These are phyloP conservation scores for Fagopyrum tataricum DNA, from an alignment of 148 eudicot species.

Conservation along the genomic window DNA sequence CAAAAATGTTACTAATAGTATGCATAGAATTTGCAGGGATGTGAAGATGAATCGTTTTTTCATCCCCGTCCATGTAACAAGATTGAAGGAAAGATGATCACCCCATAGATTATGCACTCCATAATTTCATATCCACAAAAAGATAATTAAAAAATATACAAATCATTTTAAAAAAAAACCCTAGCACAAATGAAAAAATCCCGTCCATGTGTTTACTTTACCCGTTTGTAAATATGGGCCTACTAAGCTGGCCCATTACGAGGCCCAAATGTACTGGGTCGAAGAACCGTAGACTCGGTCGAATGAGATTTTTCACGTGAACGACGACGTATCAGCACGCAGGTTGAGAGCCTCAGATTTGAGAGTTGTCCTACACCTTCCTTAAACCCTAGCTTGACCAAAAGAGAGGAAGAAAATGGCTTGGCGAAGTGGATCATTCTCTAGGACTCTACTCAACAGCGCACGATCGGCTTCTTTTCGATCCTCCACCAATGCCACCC, in stretches of 20 bases:
- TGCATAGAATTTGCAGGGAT: no score
- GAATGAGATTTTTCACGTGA: not conserved
- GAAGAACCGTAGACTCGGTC: not conserved
- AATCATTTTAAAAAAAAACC: no score
- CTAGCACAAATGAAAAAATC: no score
- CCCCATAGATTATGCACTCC: no score
- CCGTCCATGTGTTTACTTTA: not conserved
- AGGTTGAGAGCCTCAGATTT: not conserved
- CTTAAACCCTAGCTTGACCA: slow-evolving; percentile 11
- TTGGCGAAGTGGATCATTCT: slow-evolving; percentile 32
- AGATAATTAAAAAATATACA: no score
- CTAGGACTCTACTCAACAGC: slow-evolving; percentile 32
- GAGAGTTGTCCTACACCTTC: not conserved
- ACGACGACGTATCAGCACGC: not conserved
- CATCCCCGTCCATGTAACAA: no score
- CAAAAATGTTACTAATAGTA: no score
- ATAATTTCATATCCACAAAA: no score
- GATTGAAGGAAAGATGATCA: no score
- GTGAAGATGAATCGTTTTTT: no score
- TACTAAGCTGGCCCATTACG: not conserved
- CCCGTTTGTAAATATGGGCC: not conserved
- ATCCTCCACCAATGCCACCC: slow-evolving; percentile 19
- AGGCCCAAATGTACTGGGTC: not conserved
- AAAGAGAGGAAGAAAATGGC: slow-evolving; percentile 11
- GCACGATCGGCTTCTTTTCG: slow-evolving; percentile 24